Evolutionary conservation across 305 asterid species (phyloP).

Genomic region (Fraxinus albicans): DNA sequence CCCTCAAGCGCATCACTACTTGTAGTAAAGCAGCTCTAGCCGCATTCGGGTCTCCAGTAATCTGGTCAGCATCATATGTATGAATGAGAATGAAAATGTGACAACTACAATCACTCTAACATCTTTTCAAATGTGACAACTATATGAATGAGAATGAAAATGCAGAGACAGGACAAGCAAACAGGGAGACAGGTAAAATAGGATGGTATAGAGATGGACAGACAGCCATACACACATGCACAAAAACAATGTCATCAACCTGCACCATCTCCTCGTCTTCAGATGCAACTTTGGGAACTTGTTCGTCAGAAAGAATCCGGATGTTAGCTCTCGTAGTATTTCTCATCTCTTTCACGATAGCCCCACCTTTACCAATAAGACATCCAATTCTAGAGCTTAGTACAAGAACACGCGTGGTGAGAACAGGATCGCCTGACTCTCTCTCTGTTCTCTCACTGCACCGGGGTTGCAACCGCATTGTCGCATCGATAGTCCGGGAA

Average conservation of each 20-base stretch:
- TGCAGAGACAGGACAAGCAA: not conserved
- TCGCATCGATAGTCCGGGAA: slow-evolving; percentile 78
- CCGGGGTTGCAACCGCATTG: slow-evolving; percentile 73
- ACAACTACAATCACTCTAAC: not conserved
- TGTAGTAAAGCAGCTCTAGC: slow-evolving; percentile 67
- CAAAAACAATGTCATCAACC: slow-evolving; percentile 43
- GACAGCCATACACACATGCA: not conserved
- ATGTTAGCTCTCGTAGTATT: slow-evolving; percentile 71
- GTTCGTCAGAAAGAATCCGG: slow-evolving; percentile 71
- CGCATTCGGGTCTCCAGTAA: slow-evolving; percentile 66
- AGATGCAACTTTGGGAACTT: slow-evolving; percentile 78
- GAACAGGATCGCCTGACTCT: slow-evolving; percentile 53
- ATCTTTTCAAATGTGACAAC: not conserved
- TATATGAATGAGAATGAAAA: not conserved
- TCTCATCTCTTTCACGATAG: slow-evolving; percentile 77
- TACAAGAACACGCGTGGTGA: slow-evolving; percentile 78
- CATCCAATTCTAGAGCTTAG: slow-evolving; percentile 78
- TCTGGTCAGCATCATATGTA: slow-evolving; percentile 40
- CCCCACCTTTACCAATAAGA: slow-evolving; percentile 89
- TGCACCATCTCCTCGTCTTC: slow-evolving; percentile 91
- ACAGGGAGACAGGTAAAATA: not conserved
- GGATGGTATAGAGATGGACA: not conserved
- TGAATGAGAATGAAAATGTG: not conserved
- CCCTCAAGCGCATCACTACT: slow-evolving; percentile 66
- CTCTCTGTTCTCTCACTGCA: slow-evolving; percentile 72